Evolutionary conservation across 2,329 filamentous ascomycete species (phyloP), one percentile per base, ranked within the genome.

Genomic region (Cytospora mali): DNA sequence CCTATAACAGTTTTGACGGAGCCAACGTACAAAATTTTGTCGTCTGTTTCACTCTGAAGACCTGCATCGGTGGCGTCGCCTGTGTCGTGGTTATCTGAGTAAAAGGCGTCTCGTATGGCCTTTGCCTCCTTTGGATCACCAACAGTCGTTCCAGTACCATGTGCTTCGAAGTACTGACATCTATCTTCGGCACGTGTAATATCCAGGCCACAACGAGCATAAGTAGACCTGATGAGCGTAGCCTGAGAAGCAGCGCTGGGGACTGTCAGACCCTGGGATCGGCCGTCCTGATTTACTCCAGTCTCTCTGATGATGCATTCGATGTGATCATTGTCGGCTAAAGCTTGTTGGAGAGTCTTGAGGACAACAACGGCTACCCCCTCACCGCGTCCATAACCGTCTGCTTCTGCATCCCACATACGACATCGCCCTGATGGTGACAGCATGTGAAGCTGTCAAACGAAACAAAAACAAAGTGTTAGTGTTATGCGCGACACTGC

Each of bases 341-440:
- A 58, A 0, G 83, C 84, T 42, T 74, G 73, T 13, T 75, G 75
- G 16, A 76, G 69, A 2, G 69, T 74, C 69, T 85, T 85, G 1
- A 85, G 65, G 0, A 84, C 62, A 0, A 85, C 29, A 1, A 76
- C 72, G 0, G 73, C 79, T 11, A 79, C 67, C 2, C 82, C 83
- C 65, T 85, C 83, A 4, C 81, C 82, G 16, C 81, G 74, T 1
- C 75, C 80, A 66, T 84, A 85, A 0, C 83, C 83, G 61, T 82
- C 74, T 0, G 79, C 83, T 6, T 69, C 68, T 0, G 70, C 68
- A 64, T 84, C 81, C 70, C 78, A 83, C 66, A 75, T 76, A n/a
- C 74, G 72, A 33, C 72, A 77, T 49, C 70, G 71, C 0, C 75
- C 75, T 1, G 73, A 68, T 2, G 74, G 73, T 21, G 75, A 76